These are phyloP conservation scores for Talaromyces sp. DNA, from an alignment of 2,329 filamentous ascomycete genomes.

Conservation along the genomic window DNA sequence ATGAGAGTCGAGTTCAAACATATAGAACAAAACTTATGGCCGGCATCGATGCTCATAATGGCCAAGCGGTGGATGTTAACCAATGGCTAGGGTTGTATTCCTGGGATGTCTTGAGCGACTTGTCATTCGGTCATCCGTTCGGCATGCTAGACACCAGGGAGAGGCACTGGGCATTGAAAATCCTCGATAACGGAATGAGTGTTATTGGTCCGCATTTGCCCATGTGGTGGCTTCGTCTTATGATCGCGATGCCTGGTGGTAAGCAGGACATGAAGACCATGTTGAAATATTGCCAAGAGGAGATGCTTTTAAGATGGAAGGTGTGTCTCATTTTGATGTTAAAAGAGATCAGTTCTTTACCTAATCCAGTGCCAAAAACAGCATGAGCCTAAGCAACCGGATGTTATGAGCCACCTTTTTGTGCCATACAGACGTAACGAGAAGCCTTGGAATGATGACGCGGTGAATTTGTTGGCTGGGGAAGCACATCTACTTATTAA, in stretches of 20 bases:
- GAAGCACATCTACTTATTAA: slow-evolving; percentile 22
- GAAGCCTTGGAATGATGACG: slow-evolving; percentile 7
- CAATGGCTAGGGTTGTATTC: slow-evolving; percentile 37
- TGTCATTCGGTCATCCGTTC: slow-evolving; percentile 37
- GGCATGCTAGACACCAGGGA: slow-evolving; percentile 2
- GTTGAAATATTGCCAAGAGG: slow-evolving; percentile 26
- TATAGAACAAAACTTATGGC: slow-evolving; percentile 29
- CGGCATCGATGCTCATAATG: neutral
- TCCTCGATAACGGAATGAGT: slow-evolving; percentile 28
- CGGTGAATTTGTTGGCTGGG: slow-evolving; percentile 18
- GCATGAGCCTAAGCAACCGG: slow-evolving; percentile 9
- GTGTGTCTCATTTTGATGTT: neutral
- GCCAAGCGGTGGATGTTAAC: slow-evolving; percentile 25
- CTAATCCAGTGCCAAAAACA: slow-evolving; percentile 3
- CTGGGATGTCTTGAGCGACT: slow-evolving; percentile 42
- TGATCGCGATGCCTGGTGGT: slow-evolving; percentile 28
- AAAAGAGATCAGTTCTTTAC: neutral
- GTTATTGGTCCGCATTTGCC: slow-evolving; percentile 14
- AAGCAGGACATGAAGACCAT: slow-evolving; percentile 25
- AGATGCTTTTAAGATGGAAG: slow-evolving; percentile 26
- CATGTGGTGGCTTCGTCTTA: slow-evolving; percentile 26
- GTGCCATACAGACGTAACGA: slow-evolving; percentile 14
- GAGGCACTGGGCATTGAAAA: slow-evolving; percentile 22
- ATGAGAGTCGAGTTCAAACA: slow-evolving; percentile 30
- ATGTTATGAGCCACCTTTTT: slow-evolving; percentile 20